Evolutionary conservation across 2,329 filamentous ascomycete species (phyloP), one percentile per base, ranked within the genome.

Genomic region (Colletotrichum graminicola): DNA sequence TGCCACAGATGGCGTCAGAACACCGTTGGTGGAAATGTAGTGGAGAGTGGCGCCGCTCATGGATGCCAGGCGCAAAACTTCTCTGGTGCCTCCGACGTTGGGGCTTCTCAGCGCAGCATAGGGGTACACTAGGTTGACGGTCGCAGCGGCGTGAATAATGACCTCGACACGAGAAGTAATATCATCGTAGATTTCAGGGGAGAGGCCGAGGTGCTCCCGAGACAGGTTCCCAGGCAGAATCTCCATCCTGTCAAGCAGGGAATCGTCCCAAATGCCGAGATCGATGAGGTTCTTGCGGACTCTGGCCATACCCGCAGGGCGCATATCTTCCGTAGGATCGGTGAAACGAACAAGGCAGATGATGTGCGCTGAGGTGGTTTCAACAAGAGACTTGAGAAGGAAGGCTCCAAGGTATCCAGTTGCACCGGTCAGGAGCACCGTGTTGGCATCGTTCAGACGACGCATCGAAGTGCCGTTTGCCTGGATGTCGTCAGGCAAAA

Each of bases 21-120:
- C 93, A 62, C 93, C 93, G 74, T 95, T 95, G 0, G 93, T 95
- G 0, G 93, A 95, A 1, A 95, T 84, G 73, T 95, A 93, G 75
- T 95, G 92, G 1, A 95, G 86, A 0, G 93, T 94, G 1, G 92
- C 92, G 16, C 90, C 90, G 32, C 86, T 87, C 47, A 87, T 85
- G 68, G 88, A 87, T 0, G 93, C 93, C 34, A 95, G 84, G 54
- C 93, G 91, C 62, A 95, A 80, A 49, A 95, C 88, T 78, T 95
- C 92, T 52, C 88, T 84, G 0, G 93, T 94, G n/a, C 93, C 93
- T n/a, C 89, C 89, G 2, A 95, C 91, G 75, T 95, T 95, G 68
- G 92, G 89, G 62, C 87, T 89, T 64, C 92, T 88, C 74, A 95
- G 83, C 0, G 92, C 91, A 52, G 93, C 93, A 75, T 95, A 95